These are phyloP conservation scores for Fusarium sp. DNA, from an alignment of 2,329 filamentous ascomycete genomes.

Conservation along the genomic window DNA sequence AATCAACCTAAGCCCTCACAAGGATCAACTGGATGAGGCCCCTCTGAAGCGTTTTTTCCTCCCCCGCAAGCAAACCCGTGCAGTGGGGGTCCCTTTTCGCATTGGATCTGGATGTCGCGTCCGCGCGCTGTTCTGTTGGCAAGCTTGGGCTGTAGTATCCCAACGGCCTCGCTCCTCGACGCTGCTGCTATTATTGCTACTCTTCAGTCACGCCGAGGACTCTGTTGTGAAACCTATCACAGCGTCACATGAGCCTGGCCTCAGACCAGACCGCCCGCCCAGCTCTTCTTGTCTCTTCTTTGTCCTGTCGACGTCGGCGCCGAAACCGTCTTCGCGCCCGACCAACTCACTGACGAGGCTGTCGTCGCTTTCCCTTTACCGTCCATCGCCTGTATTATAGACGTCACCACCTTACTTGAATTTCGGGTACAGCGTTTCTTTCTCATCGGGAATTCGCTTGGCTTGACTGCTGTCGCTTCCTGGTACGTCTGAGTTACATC, in stretches of 20 bases:
- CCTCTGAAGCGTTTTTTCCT: slow-evolving; percentile 22
- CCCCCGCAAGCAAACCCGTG: slow-evolving; percentile 18
- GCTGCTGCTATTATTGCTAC: slow-evolving; percentile 9
- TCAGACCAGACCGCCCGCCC: slow-evolving; percentile 22
- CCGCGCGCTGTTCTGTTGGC: slow-evolving; percentile 24
- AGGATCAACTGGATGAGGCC: slow-evolving; percentile 39
- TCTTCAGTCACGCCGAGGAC: slow-evolving; percentile 9
- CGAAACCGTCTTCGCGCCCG: slow-evolving; percentile 16
- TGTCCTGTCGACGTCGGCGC: neutral
- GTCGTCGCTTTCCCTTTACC: slow-evolving; percentile 7
- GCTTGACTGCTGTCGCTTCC: neutral
- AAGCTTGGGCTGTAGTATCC: slow-evolving; percentile 35
- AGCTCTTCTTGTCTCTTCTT: slow-evolving; percentile 18
- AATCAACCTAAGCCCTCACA: slow-evolving; percentile 12
- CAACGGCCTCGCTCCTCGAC: slow-evolving; percentile 18
- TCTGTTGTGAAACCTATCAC: slow-evolving; percentile 35
- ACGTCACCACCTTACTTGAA: slow-evolving; percentile 6
- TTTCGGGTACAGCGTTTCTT: neutral
- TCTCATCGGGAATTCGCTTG: slow-evolving; percentile 13
- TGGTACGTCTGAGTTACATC: slow-evolving; percentile 2
- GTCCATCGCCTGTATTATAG: slow-evolving; percentile 16
- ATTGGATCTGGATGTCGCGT: slow-evolving; percentile 28
- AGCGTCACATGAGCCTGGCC: slow-evolving; percentile 30
- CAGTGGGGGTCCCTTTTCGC: slow-evolving; percentile 38
- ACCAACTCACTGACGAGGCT: slow-evolving; percentile 25